Evolutionary conservation across 2,329 filamentous ascomycete species (phyloP), one percentile per base, ranked within the genome.

Genomic region (Macrophomina pseudophaseolina): DNA sequence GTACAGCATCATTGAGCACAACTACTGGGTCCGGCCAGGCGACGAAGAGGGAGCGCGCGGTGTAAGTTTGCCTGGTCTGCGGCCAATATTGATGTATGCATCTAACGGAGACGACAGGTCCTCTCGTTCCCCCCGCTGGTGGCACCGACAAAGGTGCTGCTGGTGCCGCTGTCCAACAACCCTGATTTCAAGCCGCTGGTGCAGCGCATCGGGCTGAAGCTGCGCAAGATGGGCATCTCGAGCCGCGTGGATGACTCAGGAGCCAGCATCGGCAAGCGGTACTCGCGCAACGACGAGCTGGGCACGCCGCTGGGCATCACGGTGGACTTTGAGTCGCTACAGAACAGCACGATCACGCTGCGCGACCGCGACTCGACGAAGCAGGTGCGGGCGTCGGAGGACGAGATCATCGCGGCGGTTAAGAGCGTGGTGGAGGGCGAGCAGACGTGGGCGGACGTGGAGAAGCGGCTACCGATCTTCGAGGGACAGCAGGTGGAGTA

Each of bases 271-370:
- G 94, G 94, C 78, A 97, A 97, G 85, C 91, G 94, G 64, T 98
- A 80, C 71, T 72, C 91, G 76, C 90, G 95, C 74, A 97, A 97
- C 78, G 94, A 98, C 79, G 94, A 98, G 82, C 87, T 97, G 67
- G 95, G 94, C 74, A 98, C 95, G 52, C 93, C 94, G 7, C 90
- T 97, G 70, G 94, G 93, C 76, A 90, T 98, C 79, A 98, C 94
- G 0, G 88, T 98, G 68, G 94, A 98, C 80, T 98, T 97, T 86
- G 92, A 98, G 84, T 96, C 92, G 56, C 83, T 97, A 71, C 89
- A 97, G 80, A 93, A 97, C 78, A 88, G 88, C 76, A 91, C 91
- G 7, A 87, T 96, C 75, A 98, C 94, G 1, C 87, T 98, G 70
- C 86, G 94, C 76, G 94, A 98, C 78, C 90, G 93, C 70, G 95